Percentiles rank a stretch among this genome's conserved stretches.
phyloP scores from a whole-genome alignment of 495 filamentous ascomycete genomes.

The Xylaria acuta region DNA sequence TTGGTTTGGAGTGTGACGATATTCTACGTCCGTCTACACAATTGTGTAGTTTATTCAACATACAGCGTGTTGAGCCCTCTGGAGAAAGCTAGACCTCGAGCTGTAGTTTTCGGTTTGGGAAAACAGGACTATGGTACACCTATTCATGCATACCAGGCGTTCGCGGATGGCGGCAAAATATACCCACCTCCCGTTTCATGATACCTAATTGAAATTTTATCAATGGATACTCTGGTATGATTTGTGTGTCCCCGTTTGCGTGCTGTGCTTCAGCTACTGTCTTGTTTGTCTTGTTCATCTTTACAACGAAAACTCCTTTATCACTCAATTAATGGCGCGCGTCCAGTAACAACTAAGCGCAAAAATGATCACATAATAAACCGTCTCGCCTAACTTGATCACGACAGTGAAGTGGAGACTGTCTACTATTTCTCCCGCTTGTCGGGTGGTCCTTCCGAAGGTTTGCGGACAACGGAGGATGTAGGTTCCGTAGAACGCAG shows the following conservation, averaged over 20 bases:
- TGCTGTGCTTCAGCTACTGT: neutral
- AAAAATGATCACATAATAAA: neutral
- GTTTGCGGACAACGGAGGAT: slow-evolving; percentile 3
- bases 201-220: slow-evolving; percentile 23
- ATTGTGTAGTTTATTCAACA: slow-evolving; percentile 1
- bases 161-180: slow-evolving; percentile 2
- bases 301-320: neutral
- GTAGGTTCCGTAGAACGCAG: slow-evolving; percentile 21
- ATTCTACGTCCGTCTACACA: neutral
- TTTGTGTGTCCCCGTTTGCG: neutral
- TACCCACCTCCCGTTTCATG: slow-evolving; percentile 20
- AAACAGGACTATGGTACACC: slow-evolving; percentile 2
- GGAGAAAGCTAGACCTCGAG: neutral
- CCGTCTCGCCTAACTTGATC: neutral
- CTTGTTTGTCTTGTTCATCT: neutral
- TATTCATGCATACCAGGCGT: slow-evolving; percentile 20
- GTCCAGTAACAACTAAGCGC: neutral
- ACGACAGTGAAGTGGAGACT: neutral
- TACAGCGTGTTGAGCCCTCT: neutral
- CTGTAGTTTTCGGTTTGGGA: slow-evolving; percentile 2
- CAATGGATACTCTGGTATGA: neutral
- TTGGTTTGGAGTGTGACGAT: neutral
- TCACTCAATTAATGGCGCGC: neutral
- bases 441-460: slow-evolving; percentile 1
- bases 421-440: neutral